Base-by-base conservation (phyloP, 352 stramenopile species). In the Pythium aristosporum region DNA sequence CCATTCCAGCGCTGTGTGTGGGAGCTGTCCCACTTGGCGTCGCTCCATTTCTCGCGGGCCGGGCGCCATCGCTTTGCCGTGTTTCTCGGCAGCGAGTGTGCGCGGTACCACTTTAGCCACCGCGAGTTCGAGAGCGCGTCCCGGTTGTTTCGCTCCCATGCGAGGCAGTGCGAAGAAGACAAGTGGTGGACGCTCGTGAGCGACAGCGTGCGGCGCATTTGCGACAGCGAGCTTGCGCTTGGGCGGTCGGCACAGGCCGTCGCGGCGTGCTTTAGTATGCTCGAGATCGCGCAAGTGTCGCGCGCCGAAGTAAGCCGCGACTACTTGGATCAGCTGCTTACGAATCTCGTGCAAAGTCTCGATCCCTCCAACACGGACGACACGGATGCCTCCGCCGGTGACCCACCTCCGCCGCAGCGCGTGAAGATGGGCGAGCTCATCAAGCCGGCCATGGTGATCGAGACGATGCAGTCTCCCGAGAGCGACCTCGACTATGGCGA, bases 51-150 rank as follows among this genome's bases (percentile, higher is more conserved):
- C 57, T 91, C 77, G 2, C 76, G 79, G 1, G 85, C 82, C 36
- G 83, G 83, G 5, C 72, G 83, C 2, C 82, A 91, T 52, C 83
- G 85, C 13, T 88, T 94, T 61, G 85, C 85, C 2, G 80, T 92
- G 12, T 94, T 89, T 65, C 74, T 94, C 10, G 83, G 77, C 6
- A 79, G 67, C 4, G 77, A 94, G 41, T 94, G 85, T 44, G 82
- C 82, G 20, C 70, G 57, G 4, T 91, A 89, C n/a, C 75, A 92
- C 50, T 58, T 86, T 9, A 68, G 65, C 15, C 72, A 77, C 28
- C 68, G 67, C 1, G 79, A 89, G 46, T 90, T 82, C 39, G 80
- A 90, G 55, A 88, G 73, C 37, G 82, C 82, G 3, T 91, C 80
- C 0, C 71, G 80, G 7, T 61, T 91, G 3, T 75, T 91, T n/a